Conservation (phyloP, 768 basidiomycete species). For the Kwoniella newhampshirensis region DNA sequence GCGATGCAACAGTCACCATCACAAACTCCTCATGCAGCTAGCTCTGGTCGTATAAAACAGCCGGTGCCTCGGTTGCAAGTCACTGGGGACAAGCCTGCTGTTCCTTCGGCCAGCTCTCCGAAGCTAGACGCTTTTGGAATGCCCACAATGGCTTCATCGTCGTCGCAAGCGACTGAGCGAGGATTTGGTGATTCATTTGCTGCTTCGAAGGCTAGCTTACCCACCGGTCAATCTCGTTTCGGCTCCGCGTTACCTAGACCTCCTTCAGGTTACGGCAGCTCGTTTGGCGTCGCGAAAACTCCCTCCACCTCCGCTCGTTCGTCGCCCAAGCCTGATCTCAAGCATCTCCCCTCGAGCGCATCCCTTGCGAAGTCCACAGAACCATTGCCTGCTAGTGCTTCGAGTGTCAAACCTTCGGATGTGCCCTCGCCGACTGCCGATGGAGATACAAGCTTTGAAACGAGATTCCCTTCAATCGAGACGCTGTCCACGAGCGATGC, state of each 20-base stretch:
- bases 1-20: not conserved
- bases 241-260: slow-evolving; percentile 15
- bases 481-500: slow-evolving; percentile 57
- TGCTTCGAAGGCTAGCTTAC: slow-evolving; percentile 3
- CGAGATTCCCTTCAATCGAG: slow-evolving; percentile 83
- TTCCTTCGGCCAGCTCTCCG: slow-evolving; percentile 5
- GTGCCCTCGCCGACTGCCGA: slow-evolving; percentile 27
- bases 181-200: slow-evolving; percentile 43
- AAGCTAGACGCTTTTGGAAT: slow-evolving; percentile 41
- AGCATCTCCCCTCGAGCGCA: not conserved
- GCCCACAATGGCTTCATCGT: slow-evolving; percentile 18
- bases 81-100: slow-evolving; percentile 25
- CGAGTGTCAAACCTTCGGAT: slow-evolving; percentile 21
- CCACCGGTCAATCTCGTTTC: slow-evolving; percentile 6
- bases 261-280: slow-evolving; percentile 28
- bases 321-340: slow-evolving; percentile 5
- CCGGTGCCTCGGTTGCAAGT: slow-evolving; percentile 23
- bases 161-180: not conserved
- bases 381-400: not conserved
- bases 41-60: not conserved
- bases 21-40: not conserved
- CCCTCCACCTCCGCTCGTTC: slow-evolving; percentile 6
- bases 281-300: slow-evolving; percentile 16
- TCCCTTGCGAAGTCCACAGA: not conserved
- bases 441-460: slow-evolving; percentile 57